Conservation (phyloP, 164 flowering plant species). For the Magnolia changhungtana region DNA sequence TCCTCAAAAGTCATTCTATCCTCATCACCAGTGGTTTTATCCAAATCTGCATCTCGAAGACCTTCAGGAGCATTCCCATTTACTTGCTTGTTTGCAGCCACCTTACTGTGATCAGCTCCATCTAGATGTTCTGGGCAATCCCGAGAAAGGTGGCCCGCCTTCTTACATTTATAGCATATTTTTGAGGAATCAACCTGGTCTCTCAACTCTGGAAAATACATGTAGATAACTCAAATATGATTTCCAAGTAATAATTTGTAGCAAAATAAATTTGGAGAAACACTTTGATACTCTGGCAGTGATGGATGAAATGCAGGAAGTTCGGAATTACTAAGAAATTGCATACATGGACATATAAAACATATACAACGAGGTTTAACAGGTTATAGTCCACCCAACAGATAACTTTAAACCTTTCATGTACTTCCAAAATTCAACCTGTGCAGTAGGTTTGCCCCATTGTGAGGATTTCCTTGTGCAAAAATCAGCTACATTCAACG, state of each 20-base stretch:
- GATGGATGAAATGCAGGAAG: too few species aligned
- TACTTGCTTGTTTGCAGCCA: conserved; percentile 14
- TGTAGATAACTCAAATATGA: neutral
- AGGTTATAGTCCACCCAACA: too few species aligned
- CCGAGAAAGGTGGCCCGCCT: conserved; percentile 74
- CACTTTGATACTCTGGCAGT: too few species aligned
- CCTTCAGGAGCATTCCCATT: conserved; percentile 26
- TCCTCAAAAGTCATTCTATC: conserved; percentile 76
- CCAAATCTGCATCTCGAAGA: conserved; percentile 13
- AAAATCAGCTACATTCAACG: too few species aligned
- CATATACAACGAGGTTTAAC: too few species aligned
- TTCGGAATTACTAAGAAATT: too few species aligned
- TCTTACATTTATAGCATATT: conserved; percentile 90
- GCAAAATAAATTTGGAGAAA: neutral
- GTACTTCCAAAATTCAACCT: too few species aligned
- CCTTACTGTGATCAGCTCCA: conserved; percentile 15
- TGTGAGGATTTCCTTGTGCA: too few species aligned
- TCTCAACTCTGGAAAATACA: conserved; percentile 14
- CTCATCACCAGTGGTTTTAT: conserved; percentile 26
- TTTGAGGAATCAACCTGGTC: conserved; percentile 59
- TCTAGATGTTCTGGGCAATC: conserved; percentile 73
- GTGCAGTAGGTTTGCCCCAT: too few species aligned
- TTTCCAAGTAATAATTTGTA: neutral
- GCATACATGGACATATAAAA: too few species aligned
- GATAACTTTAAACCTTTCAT: too few species aligned